A percentile compares a stretch with the other conserved stretches of the same genome.
Evolutionary conservation across 257 asterid genomes (phyloP).

Genomic region (Penstemon davidsonii): DNA sequence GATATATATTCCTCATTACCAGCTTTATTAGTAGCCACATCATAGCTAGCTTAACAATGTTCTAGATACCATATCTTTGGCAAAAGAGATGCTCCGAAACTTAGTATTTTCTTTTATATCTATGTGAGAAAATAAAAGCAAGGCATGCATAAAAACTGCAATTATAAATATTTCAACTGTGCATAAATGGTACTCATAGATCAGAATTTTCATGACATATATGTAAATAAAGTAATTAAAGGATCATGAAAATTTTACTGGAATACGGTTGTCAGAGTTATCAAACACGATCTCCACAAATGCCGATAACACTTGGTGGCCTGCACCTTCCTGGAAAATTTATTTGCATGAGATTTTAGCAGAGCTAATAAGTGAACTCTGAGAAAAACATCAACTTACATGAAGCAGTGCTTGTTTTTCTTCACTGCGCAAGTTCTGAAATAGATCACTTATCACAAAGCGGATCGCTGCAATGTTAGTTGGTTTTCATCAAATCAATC

Average conservation of each 20-base stretch:
- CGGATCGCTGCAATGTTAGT: constrained; percentile 73
- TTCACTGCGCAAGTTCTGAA: constrained; percentile 91
- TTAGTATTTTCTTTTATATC: neutral
- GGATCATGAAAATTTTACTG: constrained; percentile 46
- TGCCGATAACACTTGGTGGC: constrained; percentile 89
- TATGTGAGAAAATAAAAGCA: constrained; percentile 18
- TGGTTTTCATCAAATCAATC: constrained; percentile 15
- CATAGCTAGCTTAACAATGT: constrained; percentile 8
- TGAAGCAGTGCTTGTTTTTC: constrained; percentile 91
- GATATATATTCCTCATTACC: constrained; percentile 15
- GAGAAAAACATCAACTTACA: constrained; percentile 51
- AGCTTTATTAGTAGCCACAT: neutral
- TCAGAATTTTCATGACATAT: constrained; percentile 1
- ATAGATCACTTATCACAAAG: constrained; percentile 89
- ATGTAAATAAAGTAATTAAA: neutral
- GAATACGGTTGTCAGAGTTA: constrained; percentile 93
- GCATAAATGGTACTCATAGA: constrained; percentile 11
- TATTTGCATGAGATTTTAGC: constrained; percentile 9
- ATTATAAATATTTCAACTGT: neutral
- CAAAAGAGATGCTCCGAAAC: constrained; percentile 14
- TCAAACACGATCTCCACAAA: constrained; percentile 98
- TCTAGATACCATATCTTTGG: constrained; percentile 18
- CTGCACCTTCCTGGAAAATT: constrained; percentile 87
- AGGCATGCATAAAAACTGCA: constrained; percentile 12
- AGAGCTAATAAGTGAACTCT: neutral